These are phyloP conservation scores for Cryptococcus sp. DNA, from an alignment of 1,284 basidiomycete species.

Conservation along the genomic window DNA sequence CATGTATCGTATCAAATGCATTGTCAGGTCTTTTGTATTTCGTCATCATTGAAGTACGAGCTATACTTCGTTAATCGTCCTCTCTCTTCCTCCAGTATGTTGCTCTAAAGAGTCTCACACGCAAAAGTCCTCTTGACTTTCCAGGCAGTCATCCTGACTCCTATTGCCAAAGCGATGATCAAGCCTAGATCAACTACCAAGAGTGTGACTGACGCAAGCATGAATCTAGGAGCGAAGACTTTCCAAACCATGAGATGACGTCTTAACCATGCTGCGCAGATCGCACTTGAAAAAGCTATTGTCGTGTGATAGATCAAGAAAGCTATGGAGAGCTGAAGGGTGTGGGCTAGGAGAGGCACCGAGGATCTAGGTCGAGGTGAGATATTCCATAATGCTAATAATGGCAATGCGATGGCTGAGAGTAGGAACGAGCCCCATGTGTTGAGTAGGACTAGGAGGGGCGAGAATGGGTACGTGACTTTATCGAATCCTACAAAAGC, in stretches of 20 bases:
- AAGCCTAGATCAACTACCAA: constrained; percentile 55
- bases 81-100: too few relatives aligned
- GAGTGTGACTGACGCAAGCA: constrained; percentile 64
- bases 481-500: constrained; percentile 76
- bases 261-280: constrained; percentile 73
- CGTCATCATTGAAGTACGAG: not conserved
- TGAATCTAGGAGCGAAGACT: constrained; percentile 93
- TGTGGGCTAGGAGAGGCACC: constrained; percentile 50
- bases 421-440: constrained; percentile 72
- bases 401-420: constrained; percentile 65
- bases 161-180: constrained; percentile 51
- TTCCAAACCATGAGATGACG: constrained; percentile 99
- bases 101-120: constrained; percentile 27
- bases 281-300: constrained; percentile 69
- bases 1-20: not conserved
- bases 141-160: constrained; percentile 41
- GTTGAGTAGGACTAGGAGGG: constrained; percentile 77
- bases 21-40: not conserved
- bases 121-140: constrained; percentile 53
- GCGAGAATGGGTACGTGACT: constrained; percentile 73
- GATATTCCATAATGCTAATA: constrained; percentile 88
- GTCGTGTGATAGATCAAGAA: constrained; percentile 69
- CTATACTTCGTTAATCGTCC: too few relatives aligned
- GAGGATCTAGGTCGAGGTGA: constrained; percentile 59
- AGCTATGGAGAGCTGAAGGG: constrained; percentile 61